Conservation (phyloP, 2,329 filamentous ascomycete species). For the Fusarium sororula region DNA sequence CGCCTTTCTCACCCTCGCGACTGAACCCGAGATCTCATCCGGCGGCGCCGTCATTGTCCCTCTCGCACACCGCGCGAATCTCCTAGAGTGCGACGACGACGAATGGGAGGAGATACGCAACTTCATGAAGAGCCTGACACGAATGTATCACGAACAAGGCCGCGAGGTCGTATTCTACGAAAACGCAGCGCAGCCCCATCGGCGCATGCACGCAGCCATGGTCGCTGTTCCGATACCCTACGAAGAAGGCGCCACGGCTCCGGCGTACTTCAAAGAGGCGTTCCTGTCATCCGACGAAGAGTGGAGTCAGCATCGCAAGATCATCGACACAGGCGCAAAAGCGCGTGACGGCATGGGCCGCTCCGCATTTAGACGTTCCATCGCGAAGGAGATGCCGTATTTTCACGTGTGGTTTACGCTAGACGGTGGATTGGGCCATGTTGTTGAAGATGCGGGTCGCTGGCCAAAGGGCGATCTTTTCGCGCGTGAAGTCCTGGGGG, state of each 20-base stretch:
- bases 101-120: constrained; percentile 99
- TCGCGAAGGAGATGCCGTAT: constrained; percentile 97
- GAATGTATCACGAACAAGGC: constrained; percentile 93
- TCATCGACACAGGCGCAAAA: constrained; percentile 84
- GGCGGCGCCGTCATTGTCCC: constrained; percentile 91
- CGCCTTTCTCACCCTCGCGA: constrained; percentile 87
- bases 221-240: constrained; percentile 88
- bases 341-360: constrained; percentile 75
- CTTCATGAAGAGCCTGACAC: constrained; percentile 96
- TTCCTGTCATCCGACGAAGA: constrained; percentile 89
- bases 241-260: constrained; percentile 88
- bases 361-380: constrained; percentile 79
- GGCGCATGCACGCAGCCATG: constrained; percentile 85
- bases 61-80: constrained; percentile 84
- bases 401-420: constrained; percentile 97
- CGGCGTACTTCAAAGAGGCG: constrained; percentile 95
- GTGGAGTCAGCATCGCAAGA: constrained; percentile 94
- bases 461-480: constrained; percentile 96
- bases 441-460: constrained; percentile 84
- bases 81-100: constrained; percentile 98
- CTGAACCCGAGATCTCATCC: constrained; percentile 85
- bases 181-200: constrained; percentile 84
- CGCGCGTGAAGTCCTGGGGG: constrained; percentile 88
- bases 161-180: constrained; percentile 97
- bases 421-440: constrained; percentile 90